Evolutionary conservation across 148 eudicot genomes (phyloP), one percentile per base, ranked within the genome.

Genomic region (Spergularia bocconei): DNA sequence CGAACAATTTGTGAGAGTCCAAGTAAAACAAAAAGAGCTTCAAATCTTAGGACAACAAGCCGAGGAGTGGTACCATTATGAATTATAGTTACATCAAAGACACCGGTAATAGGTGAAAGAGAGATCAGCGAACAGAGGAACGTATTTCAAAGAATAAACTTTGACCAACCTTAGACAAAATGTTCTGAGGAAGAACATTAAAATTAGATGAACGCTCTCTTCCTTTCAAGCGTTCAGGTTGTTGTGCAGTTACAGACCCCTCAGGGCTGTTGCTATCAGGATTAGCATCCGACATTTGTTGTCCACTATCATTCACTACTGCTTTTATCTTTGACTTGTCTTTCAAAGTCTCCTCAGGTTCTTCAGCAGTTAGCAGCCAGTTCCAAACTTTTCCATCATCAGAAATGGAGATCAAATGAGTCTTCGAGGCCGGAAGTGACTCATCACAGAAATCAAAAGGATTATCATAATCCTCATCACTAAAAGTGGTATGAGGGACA

Each of bases 361-460:
- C 90, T 86, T 95, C 99, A 76, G 91, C 85, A 77, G 96, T 84
- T 61, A 95, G 78, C 75, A 95, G 96, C 99, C 99, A 95, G 72
- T 95, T 92, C 99, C 99, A 95, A 70, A 95, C 83, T 78, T 87
- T 95, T 63, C 99, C 99, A 82, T 95, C 99, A 80, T 95, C 97
- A 77, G 99, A 86, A 79, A 95, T 84, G 68, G 96, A 87, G 78
- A 92, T 66, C 83, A 95, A 78, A 84, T 89, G 91, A 69, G 86
- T 87, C 80, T 91, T 95, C 52, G 96, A 89, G 73, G 90, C 72
- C 9, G 88, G 79, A 79, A 77, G 80, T 23, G 94, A 85, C 72
- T 89, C 96, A 57, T 92, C 92, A 84, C 79, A 76, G 81, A 88
- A 87, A 78, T 89, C 94, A 75, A 92, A 86, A 75, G 91, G 96